phyloP scores from a whole-genome alignment of 2,329 filamentous ascomycete species.

The Gaeumannomyces sp. region DNA sequence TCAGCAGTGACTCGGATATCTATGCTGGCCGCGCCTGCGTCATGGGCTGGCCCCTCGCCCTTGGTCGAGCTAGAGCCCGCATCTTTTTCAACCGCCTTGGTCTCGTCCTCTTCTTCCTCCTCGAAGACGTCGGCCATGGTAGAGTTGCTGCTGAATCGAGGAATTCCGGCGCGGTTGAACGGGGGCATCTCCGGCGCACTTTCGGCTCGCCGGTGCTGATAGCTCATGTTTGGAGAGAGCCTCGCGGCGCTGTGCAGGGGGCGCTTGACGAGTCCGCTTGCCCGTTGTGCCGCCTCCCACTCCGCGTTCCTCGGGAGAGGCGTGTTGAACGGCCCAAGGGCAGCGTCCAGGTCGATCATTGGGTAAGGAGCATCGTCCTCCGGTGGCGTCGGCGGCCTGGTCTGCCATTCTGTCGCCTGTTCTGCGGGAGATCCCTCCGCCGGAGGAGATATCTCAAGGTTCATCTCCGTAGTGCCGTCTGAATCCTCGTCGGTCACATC shows the following conservation, averaged over 20 bases:
- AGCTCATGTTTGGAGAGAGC: constrained; percentile 66
- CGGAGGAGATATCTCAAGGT: constrained; percentile 14
- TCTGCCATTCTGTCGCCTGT: constrained; percentile 28
- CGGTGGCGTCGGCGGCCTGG: constrained; percentile 28
- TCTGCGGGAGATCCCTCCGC: background rate
- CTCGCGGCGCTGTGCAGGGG: constrained; percentile 72
- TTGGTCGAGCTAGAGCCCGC: background rate
- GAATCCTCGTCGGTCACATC: constrained; percentile 23
- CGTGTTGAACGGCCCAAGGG: constrained; percentile 86
- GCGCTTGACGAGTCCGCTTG: constrained; percentile 51
- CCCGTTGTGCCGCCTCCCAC: constrained; percentile 60
- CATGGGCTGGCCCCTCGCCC: background rate
- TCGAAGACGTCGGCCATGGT: constrained; percentile 86
- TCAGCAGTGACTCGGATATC: constrained; percentile 18
- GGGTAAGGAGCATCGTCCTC: constrained; percentile 65
- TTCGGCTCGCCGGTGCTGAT: constrained; percentile 68
- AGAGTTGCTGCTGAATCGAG: constrained; percentile 58
- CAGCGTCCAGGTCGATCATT: constrained; percentile 91
- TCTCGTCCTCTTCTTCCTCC: constrained; percentile 66
- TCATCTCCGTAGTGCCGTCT: constrained; percentile 21
- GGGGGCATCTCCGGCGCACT: constrained; percentile 74
- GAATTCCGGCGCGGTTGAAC: constrained; percentile 61
- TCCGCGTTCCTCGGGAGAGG: constrained; percentile 57
- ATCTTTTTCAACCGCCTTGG: constrained; percentile 16
- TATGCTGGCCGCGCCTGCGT: constrained; percentile 12